phyloP scores from a whole-genome alignment of 345 rosid genomes.

The Rubroshorea leprosula region DNA sequence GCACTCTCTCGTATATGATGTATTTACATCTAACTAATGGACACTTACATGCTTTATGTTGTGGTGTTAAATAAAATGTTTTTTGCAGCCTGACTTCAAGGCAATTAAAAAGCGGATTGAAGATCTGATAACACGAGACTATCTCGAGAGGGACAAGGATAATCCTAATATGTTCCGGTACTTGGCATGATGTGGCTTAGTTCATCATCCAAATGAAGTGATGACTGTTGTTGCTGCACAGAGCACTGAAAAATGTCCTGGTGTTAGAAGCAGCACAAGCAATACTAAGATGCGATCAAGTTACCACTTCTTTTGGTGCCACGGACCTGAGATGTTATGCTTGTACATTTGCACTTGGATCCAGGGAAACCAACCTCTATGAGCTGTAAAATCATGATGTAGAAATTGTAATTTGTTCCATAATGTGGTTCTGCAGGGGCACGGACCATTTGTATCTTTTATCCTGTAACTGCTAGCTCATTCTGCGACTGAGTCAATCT shows the following conservation, averaged over 20 bases:
- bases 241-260: conserved; percentile 3
- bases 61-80: conserved; percentile 3
- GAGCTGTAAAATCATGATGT: conserved; percentile 14
- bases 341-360: conserved; percentile 29
- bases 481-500: neutral
- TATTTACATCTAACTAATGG: neutral
- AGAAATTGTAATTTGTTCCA: conserved; percentile 21
- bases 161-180: conserved; percentile 49
- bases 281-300: conserved; percentile 14
- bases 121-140: conserved; percentile 63
- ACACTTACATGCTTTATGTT: neutral
- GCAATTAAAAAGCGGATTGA: conserved; percentile 73
- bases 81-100: conserved; percentile 71
- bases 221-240: conserved; percentile 13
- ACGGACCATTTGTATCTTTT: neutral
- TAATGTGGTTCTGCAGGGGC: conserved; percentile 15
- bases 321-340: conserved; percentile 25
- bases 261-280: conserved; percentile 15
- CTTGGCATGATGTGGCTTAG: conserved; percentile 37
- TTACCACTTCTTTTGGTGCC: conserved; percentile 16
- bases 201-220: conserved; percentile 12
- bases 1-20: neutral
- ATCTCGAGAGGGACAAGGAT: conserved; percentile 58
- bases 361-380: conserved; percentile 24
- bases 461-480: neutral